Percentiles rank a stretch among this genome's conserved stretches.
phyloP scores from a whole-genome alignment of 805 yeast species.

The Tetrapisispora fleetii region DNA sequence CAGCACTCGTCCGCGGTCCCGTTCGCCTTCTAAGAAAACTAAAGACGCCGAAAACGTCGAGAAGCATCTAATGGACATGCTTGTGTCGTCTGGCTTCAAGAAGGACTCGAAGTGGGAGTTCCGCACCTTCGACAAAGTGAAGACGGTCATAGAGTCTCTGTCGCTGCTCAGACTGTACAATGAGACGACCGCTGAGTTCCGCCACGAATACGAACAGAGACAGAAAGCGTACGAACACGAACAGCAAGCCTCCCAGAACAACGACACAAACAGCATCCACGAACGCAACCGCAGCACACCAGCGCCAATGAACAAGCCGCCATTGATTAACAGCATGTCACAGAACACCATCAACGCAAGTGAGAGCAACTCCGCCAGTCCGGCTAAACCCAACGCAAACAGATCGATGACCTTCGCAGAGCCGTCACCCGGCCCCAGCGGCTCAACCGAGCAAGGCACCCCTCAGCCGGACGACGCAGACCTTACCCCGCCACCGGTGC shows the following conservation, averaged over 20 bases:
- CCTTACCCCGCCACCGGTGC: background rate
- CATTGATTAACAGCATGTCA: background rate
- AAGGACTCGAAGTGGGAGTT: slow-evolving; percentile 70
- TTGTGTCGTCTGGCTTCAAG: slow-evolving; percentile 75
- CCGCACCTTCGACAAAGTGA: slow-evolving; percentile 69
- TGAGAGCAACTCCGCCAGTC: background rate
- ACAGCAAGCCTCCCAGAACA: background rate
- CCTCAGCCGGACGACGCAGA: background rate
- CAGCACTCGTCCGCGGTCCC: background rate
- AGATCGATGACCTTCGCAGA: too few species aligned
- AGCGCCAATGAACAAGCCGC: background rate
- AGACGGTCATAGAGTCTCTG: slow-evolving; percentile 74
- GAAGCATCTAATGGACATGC: slow-evolving; percentile 84
- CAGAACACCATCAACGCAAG: background rate
- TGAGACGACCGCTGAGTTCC: slow-evolving; percentile 26
- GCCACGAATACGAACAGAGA: slow-evolving; percentile 14
- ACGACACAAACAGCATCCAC: background rate
- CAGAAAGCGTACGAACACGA: slow-evolving; percentile 28
- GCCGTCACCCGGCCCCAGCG: too few species aligned
- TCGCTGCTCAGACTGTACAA: slow-evolving; percentile 30
- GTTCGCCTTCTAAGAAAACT: slow-evolving; percentile 28
- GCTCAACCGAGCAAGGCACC: too few species aligned
- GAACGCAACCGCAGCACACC: background rate
- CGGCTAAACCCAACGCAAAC: background rate
- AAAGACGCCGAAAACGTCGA: slow-evolving; percentile 69